Percentiles rank a stretch among this genome's conserved stretches.
Conservation (phyloP, 2,329 filamentous ascomycete species). For the Sporothrix brasiliensis region DNA sequence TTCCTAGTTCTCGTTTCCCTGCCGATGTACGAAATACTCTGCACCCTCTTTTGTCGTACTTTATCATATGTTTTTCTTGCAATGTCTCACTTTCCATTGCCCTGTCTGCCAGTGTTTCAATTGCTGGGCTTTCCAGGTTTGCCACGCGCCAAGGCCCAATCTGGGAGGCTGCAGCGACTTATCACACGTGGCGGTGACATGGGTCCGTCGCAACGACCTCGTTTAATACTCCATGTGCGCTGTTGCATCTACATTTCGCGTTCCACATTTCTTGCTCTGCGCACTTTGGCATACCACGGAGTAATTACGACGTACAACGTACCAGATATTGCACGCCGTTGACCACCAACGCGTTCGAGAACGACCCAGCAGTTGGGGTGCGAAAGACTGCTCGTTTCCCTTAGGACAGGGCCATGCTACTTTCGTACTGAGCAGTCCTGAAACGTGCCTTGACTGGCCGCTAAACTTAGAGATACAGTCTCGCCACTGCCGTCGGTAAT, state of each 20-base stretch:
- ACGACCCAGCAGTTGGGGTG: neutral
- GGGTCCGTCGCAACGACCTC: slow-evolving; percentile 14
- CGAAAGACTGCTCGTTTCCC: neutral
- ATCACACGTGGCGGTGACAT: slow-evolving; percentile 25
- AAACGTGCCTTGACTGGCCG: slow-evolving; percentile 1
- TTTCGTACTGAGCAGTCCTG: neutral
- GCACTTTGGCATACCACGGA: neutral
- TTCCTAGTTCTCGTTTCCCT: neutral
- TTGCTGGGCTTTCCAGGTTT: neutral
- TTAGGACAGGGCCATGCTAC: neutral
- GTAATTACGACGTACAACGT: neutral
- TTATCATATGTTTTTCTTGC: neutral
- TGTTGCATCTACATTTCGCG: neutral
- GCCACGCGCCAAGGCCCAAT: slow-evolving; percentile 20
- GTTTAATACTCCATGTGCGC: neutral
- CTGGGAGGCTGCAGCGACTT: slow-evolving; percentile 10
- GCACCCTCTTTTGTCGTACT: neutral
- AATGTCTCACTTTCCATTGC: neutral
- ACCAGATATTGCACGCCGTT: neutral
- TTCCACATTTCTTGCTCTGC: neutral
- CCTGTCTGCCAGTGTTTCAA: neutral
- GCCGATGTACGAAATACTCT: neutral
- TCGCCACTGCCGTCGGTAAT: slow-evolving; percentile 5
- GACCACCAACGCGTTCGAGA: neutral
- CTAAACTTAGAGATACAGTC: slow-evolving; percentile 6